Evolutionary conservation across 2,329 filamentous ascomycete genomes (phyloP), one percentile per base, ranked within the genome.

Genomic region (Gremmenia infestans): DNA sequence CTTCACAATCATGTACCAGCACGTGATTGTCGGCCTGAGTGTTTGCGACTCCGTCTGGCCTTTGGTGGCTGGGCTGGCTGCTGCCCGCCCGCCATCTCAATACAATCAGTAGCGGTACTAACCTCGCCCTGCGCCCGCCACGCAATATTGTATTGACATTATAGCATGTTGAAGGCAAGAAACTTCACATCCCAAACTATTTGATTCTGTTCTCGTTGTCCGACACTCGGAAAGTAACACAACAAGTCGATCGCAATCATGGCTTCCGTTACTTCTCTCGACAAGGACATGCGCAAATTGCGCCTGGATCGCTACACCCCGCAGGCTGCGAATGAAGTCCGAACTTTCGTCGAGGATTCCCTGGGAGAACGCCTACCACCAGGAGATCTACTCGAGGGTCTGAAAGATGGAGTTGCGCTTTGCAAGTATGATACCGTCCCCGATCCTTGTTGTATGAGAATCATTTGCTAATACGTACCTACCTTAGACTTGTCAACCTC

Each of bases 301-400:
- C 92, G 94, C 73, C 80, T 96, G 67, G 89, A 92, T 59, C 89
- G 93, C 75, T 97, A 96, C 75, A 97, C 93, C 1, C 91, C 91
- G 22, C 85, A 88, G 65, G 92, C 92, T 42, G 92, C 91, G 51
- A 90, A 90, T 65, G 92, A 97, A 76, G 87, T 85, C 19, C 85
- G 86, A 48, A 73, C 78, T 61, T 99, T 94, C 91, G 92, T 99
- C 62, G 91, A 97, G 72, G 81, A 84, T 40, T 80, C 85, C 1
- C 75, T 99, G 36, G 89, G 88, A 60, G 87, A 92, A 70, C 81
- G 78, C 50, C 77, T 97, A 54, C 76, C 87, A 0, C 73, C 82
- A 6, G 81, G 82, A 32, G 94, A 99, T 72, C 78, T 99, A 50
- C 80, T 99, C 14, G 90, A 94, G 56, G 83, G 81, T 17, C 78